Conservation (phyloP, 2,329 filamentous ascomycete species). For the Parafenestella ontariensis region DNA sequence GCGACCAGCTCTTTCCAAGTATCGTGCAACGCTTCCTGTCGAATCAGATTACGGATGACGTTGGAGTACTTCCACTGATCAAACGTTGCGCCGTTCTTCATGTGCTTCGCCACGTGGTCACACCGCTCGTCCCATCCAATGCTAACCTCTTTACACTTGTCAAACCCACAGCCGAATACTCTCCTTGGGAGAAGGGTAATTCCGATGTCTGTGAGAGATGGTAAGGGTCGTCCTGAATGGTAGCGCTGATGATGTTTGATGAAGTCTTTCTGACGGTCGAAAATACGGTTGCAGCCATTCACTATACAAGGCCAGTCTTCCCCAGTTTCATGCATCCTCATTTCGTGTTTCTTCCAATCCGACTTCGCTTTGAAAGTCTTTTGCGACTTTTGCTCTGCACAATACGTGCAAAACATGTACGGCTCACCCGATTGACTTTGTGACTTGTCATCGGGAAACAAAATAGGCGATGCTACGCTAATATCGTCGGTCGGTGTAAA, state of each 20-base stretch:
- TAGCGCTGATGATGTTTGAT: conserved; percentile 48
- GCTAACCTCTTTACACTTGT: conserved; percentile 49
- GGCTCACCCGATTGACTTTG: conserved; percentile 38
- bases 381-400: conserved; percentile 42
- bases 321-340: conserved; percentile 49
- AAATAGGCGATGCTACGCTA: conserved; percentile 35
- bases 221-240: conserved; percentile 44
- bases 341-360: conserved; percentile 51
- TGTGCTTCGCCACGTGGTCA: conserved; percentile 49
- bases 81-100: conserved; percentile 46
- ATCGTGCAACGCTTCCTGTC: conserved; percentile 46
- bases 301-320: conserved; percentile 48
- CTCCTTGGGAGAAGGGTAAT: conserved; percentile 42
- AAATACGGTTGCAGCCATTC: conserved; percentile 44
- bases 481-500: conserved; percentile 44
- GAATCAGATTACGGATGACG: conserved; percentile 47
- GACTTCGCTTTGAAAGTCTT: conserved; percentile 50
- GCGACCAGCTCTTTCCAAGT: conserved; percentile 48
- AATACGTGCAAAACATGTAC: conserved; percentile 50
- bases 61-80: conserved; percentile 50
- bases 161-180: conserved; percentile 49
- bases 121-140: conserved; percentile 50
- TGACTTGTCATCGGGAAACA: conserved; percentile 29
- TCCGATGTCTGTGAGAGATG: conserved; percentile 45
- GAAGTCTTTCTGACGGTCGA: conserved; percentile 48